Conservation (phyloP, 768 basidiomycete genomes). For the Hirschioporus abietinus region DNA sequence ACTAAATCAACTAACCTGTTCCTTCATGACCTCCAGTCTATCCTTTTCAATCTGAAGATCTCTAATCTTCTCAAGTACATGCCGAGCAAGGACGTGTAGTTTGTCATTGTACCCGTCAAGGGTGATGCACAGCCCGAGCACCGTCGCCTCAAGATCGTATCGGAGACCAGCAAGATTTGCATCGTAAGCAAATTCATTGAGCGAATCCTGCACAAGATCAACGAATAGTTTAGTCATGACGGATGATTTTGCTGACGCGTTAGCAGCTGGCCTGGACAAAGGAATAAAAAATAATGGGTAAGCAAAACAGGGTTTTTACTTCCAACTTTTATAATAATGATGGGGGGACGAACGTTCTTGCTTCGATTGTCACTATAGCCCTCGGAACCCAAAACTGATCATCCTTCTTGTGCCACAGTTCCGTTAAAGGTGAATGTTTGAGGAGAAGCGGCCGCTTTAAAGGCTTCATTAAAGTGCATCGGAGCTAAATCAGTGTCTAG, state of each 20-base stretch:
- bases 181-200: constrained; percentile 88
- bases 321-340: constrained; percentile 1
- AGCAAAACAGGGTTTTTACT: constrained; percentile 8
- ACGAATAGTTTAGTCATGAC: constrained; percentile 79
- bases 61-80: constrained; percentile 67
- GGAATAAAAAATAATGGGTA: background rate
- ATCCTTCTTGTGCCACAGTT: constrained; percentile 96
- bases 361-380: constrained; percentile 68
- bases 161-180: constrained; percentile 86
- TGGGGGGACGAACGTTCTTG: constrained; percentile 57
- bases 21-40: constrained; percentile 75
- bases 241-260: constrained; percentile 58
- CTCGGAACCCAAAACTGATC: constrained; percentile 95
- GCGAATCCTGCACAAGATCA: constrained; percentile 82
- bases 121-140: constrained; percentile 60
- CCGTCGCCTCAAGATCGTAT: constrained; percentile 60
- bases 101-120: constrained; percentile 93
- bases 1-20: constrained; percentile 58
- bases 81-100: constrained; percentile 62
- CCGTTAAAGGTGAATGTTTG: constrained; percentile 60
- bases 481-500: background rate
- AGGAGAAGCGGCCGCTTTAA: constrained; percentile 71
- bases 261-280: constrained; percentile 46
- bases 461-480: constrained; percentile 45
- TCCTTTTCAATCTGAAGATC: constrained; percentile 59